A percentile compares a stretch with the other conserved stretches of the same genome.
Conservation (phyloP, 2,329 filamentous ascomycete genomes). For the Fusarium euwallaceae region DNA sequence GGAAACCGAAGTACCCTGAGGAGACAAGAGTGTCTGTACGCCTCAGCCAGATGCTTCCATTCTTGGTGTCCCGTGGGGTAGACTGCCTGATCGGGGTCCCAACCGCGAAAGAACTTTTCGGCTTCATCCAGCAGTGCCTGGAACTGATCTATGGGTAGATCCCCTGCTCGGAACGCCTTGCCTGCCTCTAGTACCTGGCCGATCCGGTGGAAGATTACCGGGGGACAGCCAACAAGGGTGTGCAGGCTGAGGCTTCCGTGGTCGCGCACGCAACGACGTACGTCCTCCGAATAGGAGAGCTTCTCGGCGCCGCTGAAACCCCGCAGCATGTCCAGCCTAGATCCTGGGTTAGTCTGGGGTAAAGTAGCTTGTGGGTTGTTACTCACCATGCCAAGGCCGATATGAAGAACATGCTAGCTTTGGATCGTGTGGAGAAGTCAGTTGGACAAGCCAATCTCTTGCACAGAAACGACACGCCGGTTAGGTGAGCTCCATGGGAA, state of each 20-base stretch:
- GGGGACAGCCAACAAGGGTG: constrained; percentile 46
- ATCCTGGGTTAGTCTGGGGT: not conserved
- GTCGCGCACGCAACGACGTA: constrained; percentile 43
- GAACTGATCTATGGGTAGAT: constrained; percentile 18
- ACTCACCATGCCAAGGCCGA: constrained; percentile 44
- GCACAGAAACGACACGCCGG: constrained; percentile 47
- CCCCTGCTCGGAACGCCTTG: constrained; percentile 30
- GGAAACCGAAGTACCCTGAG: constrained; percentile 46
- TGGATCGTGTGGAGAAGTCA: constrained; percentile 26
- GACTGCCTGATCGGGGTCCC: constrained; percentile 40
- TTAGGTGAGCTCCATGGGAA: constrained; percentile 45
- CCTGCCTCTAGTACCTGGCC: constrained; percentile 41
- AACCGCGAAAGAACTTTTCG: constrained; percentile 44
- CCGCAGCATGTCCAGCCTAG: constrained; percentile 47
- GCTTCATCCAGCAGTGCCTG: constrained; percentile 28
- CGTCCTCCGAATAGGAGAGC: constrained; percentile 42
- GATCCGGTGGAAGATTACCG: constrained; percentile 43
- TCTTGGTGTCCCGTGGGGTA: constrained; percentile 46
- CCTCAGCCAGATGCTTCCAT: constrained; percentile 47
- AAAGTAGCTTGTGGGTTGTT: not conserved
- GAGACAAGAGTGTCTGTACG: constrained; percentile 48
- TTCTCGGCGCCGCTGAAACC: constrained; percentile 50
- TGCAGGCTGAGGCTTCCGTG: constrained; percentile 43
- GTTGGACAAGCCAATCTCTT: constrained; percentile 33
- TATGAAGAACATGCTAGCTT: constrained; percentile 42